Conservation (phyloP, 2,329 filamentous ascomycete genomes). For the Trichoderma arundinaceum region DNA sequence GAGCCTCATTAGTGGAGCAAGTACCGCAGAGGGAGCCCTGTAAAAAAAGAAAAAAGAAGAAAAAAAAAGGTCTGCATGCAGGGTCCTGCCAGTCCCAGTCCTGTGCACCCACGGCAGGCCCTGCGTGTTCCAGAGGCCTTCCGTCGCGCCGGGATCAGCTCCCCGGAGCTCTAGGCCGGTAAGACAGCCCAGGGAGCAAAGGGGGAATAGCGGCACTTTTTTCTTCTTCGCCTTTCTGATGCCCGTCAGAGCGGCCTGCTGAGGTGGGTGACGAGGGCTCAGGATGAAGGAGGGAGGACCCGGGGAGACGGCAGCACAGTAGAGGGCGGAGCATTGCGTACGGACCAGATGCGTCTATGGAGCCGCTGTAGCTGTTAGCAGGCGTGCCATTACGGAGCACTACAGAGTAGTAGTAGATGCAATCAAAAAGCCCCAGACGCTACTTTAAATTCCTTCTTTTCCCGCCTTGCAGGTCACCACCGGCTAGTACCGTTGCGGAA, state of each 20-base stretch:
- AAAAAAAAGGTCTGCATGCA: constrained; percentile 23
- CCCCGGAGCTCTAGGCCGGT: constrained; percentile 28
- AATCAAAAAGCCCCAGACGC: constrained; percentile 1
- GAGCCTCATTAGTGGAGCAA: constrained; percentile 25
- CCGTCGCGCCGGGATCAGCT: constrained; percentile 27
- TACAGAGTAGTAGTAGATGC: too few species aligned
- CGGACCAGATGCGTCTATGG: neutral
- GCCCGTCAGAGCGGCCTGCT: constrained; percentile 1
- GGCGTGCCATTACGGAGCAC: too few species aligned
- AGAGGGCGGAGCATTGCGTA: neutral
- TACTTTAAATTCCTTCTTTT: constrained; percentile 28
- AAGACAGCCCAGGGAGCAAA: constrained; percentile 9
- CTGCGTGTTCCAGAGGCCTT: constrained; percentile 26
- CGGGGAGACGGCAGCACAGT: constrained; percentile 25
- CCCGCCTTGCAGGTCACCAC: constrained; percentile 10
- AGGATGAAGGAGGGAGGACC: constrained; percentile 5
- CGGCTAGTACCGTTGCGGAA: constrained; percentile 11
- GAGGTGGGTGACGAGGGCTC: constrained; percentile 9
- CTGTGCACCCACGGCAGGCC: neutral
- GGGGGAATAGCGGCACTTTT: constrained; percentile 1
- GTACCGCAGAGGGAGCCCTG: too few species aligned
- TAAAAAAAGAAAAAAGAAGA: too few species aligned
- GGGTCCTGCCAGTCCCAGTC: too few species aligned
- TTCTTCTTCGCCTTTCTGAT: neutral
- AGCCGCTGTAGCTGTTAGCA: too few species aligned